These are phyloP conservation scores for Phytophthora megakarya DNA, from an alignment of 352 stramenopile species.

Conservation along the genomic window DNA sequence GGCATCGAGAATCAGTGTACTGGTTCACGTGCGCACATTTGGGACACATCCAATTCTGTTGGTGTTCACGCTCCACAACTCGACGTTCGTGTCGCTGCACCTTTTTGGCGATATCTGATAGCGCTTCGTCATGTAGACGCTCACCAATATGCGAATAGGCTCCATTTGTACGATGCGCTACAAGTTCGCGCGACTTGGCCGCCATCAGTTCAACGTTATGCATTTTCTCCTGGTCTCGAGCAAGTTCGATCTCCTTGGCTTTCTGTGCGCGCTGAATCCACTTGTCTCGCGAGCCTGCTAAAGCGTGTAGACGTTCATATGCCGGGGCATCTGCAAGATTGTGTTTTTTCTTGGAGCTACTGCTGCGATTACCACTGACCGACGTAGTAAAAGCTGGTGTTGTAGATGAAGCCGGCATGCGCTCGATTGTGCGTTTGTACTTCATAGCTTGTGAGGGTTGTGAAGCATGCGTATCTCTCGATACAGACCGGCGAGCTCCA, in stretches of 20 bases:
- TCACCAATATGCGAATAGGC: constrained; percentile 73
- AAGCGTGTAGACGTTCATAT: constrained; percentile 68
- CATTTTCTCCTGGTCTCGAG: constrained; percentile 46
- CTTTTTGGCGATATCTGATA: constrained; percentile 71
- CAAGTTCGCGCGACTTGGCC: constrained; percentile 62
- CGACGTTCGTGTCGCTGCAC: constrained; percentile 51
- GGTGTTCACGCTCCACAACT: constrained; percentile 44
- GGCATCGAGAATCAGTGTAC: constrained; percentile 56
- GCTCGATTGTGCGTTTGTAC: constrained; percentile 29
- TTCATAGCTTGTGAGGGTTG: constrained; percentile 46
- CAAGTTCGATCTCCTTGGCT: constrained; percentile 61
- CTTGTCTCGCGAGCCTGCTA: constrained; percentile 74
- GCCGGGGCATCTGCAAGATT: constrained; percentile 41
- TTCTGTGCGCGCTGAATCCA: constrained; percentile 78
- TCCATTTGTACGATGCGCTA: constrained; percentile 54
- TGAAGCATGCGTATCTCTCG: constrained; percentile 38
- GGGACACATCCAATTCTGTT: constrained; percentile 81
- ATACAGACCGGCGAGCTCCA: constrained; percentile 10
- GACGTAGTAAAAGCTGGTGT: constrained; percentile 32
- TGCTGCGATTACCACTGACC: constrained; percentile 9
- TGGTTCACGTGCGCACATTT: constrained; percentile 78
- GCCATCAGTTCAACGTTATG: constrained; percentile 55
- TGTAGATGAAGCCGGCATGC: constrained; percentile 4
- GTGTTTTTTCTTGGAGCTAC: constrained; percentile 39
- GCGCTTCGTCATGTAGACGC: constrained; percentile 71